phyloP scores from a whole-genome alignment of 2,329 filamentous ascomycete species.

The Sporothrix variecibatus region DNA sequence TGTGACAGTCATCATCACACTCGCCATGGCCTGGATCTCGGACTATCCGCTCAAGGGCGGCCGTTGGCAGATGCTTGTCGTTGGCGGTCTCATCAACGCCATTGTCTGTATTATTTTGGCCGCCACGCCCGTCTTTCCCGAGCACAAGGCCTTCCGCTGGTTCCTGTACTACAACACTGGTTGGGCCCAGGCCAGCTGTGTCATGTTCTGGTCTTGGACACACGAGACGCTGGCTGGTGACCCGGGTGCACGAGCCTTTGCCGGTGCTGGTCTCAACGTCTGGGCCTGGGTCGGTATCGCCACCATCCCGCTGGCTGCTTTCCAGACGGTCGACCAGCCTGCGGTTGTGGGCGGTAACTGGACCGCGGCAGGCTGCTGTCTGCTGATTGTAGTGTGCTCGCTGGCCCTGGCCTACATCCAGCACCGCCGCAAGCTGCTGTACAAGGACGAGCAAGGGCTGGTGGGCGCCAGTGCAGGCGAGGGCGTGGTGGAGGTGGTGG shows the following conservation, averaged over 20 bases:
- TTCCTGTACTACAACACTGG: constrained; percentile 28
- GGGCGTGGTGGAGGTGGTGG: constrained; percentile 5
- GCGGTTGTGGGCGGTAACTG: constrained; percentile 27
- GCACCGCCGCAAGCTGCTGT: constrained; percentile 7
- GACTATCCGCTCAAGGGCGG: constrained; percentile 24
- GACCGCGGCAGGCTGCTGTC: constrained; percentile 25
- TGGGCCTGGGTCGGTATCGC: constrained; percentile 23
- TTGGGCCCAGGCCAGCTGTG: constrained; percentile 20
- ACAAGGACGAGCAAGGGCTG: background rate
- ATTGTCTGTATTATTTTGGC: constrained; percentile 24
- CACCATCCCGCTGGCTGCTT: constrained; percentile 27
- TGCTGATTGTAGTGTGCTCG: constrained; percentile 6
- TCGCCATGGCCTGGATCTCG: constrained; percentile 23
- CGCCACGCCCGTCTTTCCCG: constrained; percentile 26
- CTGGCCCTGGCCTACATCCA: constrained; percentile 14
- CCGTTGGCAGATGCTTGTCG: constrained; percentile 25
- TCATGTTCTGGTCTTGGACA: constrained; percentile 30
- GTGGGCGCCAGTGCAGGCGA: background rate
- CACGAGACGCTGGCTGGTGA: constrained; percentile 27
- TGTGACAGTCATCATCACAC: constrained; percentile 20
- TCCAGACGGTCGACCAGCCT: constrained; percentile 28
- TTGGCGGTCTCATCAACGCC: constrained; percentile 6
- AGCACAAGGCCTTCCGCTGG: constrained; percentile 25
- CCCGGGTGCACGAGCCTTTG: constrained; percentile 25
- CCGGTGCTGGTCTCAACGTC: constrained; percentile 26